phyloP scores from a whole-genome alignment of 768 basidiomycete genomes.

The Lactarius psammicola region DNA sequence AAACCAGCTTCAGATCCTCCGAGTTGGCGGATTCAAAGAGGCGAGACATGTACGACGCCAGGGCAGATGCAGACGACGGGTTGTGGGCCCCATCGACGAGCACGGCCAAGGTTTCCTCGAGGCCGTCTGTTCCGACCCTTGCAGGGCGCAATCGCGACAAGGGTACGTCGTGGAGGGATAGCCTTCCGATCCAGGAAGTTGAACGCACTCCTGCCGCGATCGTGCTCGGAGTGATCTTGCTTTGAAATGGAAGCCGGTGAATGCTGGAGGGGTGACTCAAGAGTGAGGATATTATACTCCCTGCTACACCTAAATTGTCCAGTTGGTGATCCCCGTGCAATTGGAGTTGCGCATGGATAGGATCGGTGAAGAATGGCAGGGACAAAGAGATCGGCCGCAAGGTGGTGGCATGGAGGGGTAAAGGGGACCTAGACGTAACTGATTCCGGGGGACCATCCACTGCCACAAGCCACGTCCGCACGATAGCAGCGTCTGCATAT shows the following conservation, averaged over 20 bases:
- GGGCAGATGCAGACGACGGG: slow-evolving; percentile 64
- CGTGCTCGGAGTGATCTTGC: slow-evolving; percentile 47
- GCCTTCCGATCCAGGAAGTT: slow-evolving; percentile 78
- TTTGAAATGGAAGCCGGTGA: slow-evolving; percentile 23
- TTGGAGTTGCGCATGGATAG: slow-evolving; percentile 53
- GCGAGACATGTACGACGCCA: slow-evolving; percentile 61
- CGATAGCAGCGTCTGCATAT: slow-evolving; percentile 36
- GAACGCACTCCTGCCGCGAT: slow-evolving; percentile 57
- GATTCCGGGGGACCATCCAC: slow-evolving; percentile 38
- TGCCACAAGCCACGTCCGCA: slow-evolving; percentile 37
- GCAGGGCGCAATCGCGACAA: slow-evolving; percentile 16
- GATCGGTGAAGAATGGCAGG: slow-evolving; percentile 45
- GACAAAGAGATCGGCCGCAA: slow-evolving; percentile 44
- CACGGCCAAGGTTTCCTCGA: slow-evolving; percentile 38
- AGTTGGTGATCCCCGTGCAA: slow-evolving; percentile 83
- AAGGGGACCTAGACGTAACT: slow-evolving; percentile 36
- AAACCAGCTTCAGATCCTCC: slow-evolving; percentile 50
- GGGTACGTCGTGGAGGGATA: slow-evolving; percentile 60
- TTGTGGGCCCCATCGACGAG: slow-evolving; percentile 97
- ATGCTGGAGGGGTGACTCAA: slow-evolving; percentile 41
- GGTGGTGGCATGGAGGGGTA: slow-evolving; percentile 37
- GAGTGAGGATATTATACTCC: slow-evolving; percentile 59
- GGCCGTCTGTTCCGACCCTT: background rate
- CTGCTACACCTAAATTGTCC: slow-evolving; percentile 73
- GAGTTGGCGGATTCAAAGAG: slow-evolving; percentile 37